phyloP scores from a whole-genome alignment of 306 rosid genomes.

The Carpinus fangiana region DNA sequence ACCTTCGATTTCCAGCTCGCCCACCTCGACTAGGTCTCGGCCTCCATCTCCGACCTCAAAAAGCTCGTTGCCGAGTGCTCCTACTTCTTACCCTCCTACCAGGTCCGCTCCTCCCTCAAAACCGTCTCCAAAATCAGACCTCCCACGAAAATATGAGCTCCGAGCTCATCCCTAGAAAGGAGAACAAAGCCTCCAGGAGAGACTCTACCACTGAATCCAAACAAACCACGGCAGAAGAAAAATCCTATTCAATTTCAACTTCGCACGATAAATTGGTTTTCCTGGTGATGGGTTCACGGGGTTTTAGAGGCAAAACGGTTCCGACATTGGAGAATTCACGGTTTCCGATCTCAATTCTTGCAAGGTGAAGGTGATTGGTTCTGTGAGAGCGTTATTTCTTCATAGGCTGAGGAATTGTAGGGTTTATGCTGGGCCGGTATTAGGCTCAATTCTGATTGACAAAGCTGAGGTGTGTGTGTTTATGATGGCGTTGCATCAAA shows the following conservation, averaged over 20 bases:
- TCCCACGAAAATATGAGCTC: conserved; percentile 46
- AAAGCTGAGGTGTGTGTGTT: conserved; percentile 68
- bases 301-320: conserved; percentile 50
- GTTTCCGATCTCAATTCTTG: conserved; percentile 80
- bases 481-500: conserved; percentile 79
- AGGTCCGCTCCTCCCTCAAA: conserved; percentile 75
- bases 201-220: conserved; percentile 24
- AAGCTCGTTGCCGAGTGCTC: conserved; percentile 77
- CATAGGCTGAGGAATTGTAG: conserved; percentile 65
- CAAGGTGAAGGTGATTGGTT: conserved; percentile 70
- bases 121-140: conserved; percentile 56
- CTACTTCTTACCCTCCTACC: conserved; percentile 71
- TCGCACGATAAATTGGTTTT: conserved; percentile 24
- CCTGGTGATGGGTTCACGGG: conserved; percentile 50
- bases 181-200: conserved; percentile 55
- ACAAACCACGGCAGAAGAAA: not conserved
- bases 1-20: conserved; percentile 52
- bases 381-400: conserved; percentile 64
- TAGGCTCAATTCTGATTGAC: conserved; percentile 67
- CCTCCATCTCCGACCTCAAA: conserved; percentile 69
- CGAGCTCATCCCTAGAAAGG: conserved; percentile 65
- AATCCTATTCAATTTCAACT: not conserved
- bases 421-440: conserved; percentile 69
- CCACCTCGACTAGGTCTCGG: conserved; percentile 50
- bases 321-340: conserved; percentile 72